Base-by-base conservation (phyloP, 1,139 yeast genomes). In the Scheffersomyces titani region DNA sequence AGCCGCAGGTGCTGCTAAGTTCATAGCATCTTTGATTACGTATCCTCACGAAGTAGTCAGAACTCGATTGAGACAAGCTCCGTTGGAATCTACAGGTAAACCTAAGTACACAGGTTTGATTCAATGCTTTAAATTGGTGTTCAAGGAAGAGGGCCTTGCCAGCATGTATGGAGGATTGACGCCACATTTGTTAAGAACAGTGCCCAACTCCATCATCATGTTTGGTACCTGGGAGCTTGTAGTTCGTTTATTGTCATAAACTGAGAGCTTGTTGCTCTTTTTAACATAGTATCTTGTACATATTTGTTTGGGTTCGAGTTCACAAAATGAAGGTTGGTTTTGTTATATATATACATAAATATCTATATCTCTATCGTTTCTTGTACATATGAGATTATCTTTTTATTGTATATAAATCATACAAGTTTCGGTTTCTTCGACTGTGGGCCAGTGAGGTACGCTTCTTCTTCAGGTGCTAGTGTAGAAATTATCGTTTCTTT, bases 211-310 rank as follows among this genome's bases (percentile, higher is more conserved):
- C 65, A 92, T 96, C 70, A 93, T 96, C 63, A 94, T 96, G 98
- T 96, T 96, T 79, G 99, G 99, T 47, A 93, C 99, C 1, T 96
- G 99, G 98, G 99, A 96, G 69, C 74, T 96, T 51, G 91, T 96
- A 53, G 92, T 94, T 50, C 83, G 89, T 60, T 69, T 89, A 49
- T 76, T 89, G 53, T 86, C 92, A 19, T 70, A 51, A 55, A 22
- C 24, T 19, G n/a, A 1, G 24, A 19, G 24, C 49, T 36, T 11
- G 20, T 45, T 13, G 19, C 20, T 22, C 40, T 30, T 30, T 30
- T 16, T 30, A 30, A 30, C 40, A 16, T 30, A 30, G 13, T 30
- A 30, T 22, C 49, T 46, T 46, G 49, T 46, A 46, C 24, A 46
- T 46, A 46, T 46, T 46, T 19, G 24, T 18, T 19, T 20, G 49